These are phyloP conservation scores for Collybiopsis luxurians DNA, from an alignment of 768 basidiomycete species.

Conservation along the genomic window DNA sequence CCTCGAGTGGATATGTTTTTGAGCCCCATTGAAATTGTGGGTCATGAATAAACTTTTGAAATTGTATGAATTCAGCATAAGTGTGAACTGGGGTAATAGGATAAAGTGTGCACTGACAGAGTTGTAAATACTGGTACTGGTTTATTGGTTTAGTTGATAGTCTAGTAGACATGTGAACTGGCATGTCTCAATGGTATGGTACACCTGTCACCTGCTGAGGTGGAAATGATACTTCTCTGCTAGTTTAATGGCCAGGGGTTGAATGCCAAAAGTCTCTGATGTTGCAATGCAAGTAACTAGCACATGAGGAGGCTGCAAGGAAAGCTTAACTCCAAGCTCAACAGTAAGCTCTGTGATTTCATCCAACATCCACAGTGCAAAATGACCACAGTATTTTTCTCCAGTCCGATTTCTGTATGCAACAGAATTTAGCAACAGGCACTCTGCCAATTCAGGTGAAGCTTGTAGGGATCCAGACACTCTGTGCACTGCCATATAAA, in stretches of 20 bases:
- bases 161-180: not conserved
- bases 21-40: not conserved
- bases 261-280: constrained; percentile 13
- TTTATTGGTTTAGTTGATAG: constrained; percentile 10
- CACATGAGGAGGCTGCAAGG: constrained; percentile 12
- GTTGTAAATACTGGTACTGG: constrained; percentile 11
- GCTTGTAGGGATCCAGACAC: constrained; percentile 11
- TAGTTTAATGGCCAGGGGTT: constrained; percentile 7
- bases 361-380: constrained; percentile 14
- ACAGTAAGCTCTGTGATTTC: constrained; percentile 15
- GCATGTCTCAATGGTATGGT: constrained; percentile 4
- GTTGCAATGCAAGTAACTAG: constrained; percentile 17
- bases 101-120: constrained; percentile 11
- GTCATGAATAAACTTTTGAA: not conserved
- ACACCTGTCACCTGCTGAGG: not conserved
- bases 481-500: constrained; percentile 10
- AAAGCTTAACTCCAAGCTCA: constrained; percentile 2
- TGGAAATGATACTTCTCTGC: constrained; percentile 6
- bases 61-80: constrained; percentile 10
- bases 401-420: too few species aligned
- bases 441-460: not conserved
- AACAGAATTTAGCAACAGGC: not conserved
- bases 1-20: not conserved
- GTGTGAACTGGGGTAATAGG: constrained; percentile 13
- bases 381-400: constrained; percentile 6